Base-by-base conservation (phyloP, 1,284 basidiomycete genomes). In the Trametes pubescens region DNA sequence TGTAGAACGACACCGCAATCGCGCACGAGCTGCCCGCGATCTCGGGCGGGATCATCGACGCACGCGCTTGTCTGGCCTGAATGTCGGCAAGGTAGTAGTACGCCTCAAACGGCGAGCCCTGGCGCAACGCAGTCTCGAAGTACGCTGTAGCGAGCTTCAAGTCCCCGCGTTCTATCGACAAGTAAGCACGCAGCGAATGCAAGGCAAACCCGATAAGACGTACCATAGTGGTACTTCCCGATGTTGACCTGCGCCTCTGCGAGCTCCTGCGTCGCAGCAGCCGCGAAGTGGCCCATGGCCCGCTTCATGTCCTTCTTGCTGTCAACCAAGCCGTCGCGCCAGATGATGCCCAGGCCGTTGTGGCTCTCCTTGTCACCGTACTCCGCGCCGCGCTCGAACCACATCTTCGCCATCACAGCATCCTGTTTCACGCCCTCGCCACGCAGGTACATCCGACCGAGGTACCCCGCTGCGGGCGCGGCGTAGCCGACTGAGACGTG, bases 401-500 rank as follows among this genome's bases (percentile, higher is more conserved):
- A 99, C 78, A 97, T 86, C 79, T 89, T 94, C 14, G 97, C 98
- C 64, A 88, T 79, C 22, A 79, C 80, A 46, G 86, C 84, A 77
- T 99, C 94, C 68, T 85, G 83, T 72, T 89, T 89, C 26, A 95
- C 89, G 10, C 97, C 97, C 75, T 99, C 98, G 0, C 97, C 97
- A 43, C 98, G 84, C 44, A 99, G 78, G 70, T 93, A 94, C 95
- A 99, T 98, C 62, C 93, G 85, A 0, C 97, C 98, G 1, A 99
- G 76, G 74, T 92, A 96, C 2, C 86, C 92, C 5, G 95, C 94
- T 53, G 93, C 90, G 1, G 89, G 86, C 0, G 93, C 88, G 0
- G 92, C 91, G 66, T 90, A 89, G 22, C 86, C 86, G 1, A 88
- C 78, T 2, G 84, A 82, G 7, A 84, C 81, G 32, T 87, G 82